These are phyloP conservation scores for Pittosporum tobira DNA, from an alignment of 129 eudicot species.

Conservation along the genomic window DNA sequence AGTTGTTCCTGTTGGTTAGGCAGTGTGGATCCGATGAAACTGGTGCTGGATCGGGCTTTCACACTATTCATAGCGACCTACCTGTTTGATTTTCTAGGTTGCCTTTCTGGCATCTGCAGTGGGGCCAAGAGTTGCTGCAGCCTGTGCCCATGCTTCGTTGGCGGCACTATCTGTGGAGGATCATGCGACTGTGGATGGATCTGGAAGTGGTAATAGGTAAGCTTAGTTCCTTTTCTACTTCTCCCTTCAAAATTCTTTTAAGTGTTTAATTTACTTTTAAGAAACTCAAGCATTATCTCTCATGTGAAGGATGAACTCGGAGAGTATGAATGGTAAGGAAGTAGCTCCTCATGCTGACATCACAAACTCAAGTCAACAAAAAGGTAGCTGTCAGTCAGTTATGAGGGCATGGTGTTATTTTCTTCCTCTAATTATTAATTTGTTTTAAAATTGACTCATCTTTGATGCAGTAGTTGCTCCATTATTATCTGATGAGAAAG, in stretches of 20 bases:
- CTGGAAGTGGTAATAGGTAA: constrained; percentile 36
- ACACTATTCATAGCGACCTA: neutral
- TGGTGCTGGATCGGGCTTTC: constrained; percentile 5
- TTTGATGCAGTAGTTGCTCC: constrained; percentile 30
- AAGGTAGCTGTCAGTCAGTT: constrained; percentile 32
- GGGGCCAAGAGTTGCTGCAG: constrained; percentile 99
- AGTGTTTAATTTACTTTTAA: neutral
- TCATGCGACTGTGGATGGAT: constrained; percentile 29
- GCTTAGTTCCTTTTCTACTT: neutral
- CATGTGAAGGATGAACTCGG: constrained; percentile 37
- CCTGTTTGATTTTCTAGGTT: constrained; percentile 43
- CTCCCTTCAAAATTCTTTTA: too few relatives aligned
- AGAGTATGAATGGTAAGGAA: constrained; percentile 34
- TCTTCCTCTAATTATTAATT: constrained; percentile 7
- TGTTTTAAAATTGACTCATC: constrained; percentile 12
- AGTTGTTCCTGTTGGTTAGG: too few relatives aligned
- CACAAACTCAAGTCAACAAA: constrained; percentile 35
- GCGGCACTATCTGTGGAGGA: constrained; percentile 62
- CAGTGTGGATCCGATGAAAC: too few relatives aligned
- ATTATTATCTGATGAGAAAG: constrained; percentile 55
- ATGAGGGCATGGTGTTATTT: constrained; percentile 10
- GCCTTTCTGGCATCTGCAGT: constrained; percentile 92
- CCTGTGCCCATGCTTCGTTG: constrained; percentile 95
- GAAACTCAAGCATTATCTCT: neutral
- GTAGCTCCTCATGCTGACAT: constrained; percentile 25